Base-by-base conservation (phyloP, 495 filamentous ascomycete genomes). In the Lasiosphaeria hispida region DNA sequence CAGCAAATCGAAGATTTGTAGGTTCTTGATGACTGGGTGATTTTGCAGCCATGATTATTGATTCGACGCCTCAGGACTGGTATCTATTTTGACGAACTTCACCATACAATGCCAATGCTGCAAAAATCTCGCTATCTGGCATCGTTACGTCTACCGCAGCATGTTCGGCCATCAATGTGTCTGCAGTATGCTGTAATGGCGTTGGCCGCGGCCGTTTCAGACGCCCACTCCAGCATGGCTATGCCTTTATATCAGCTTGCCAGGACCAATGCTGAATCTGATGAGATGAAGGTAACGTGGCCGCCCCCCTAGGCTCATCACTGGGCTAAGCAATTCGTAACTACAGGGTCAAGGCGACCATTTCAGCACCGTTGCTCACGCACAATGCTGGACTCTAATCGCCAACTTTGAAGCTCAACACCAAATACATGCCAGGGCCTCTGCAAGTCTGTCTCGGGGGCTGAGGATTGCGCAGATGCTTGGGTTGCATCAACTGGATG, bases 281-380 rank as follows among this genome's bases (percentile, higher is more conserved):
- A 59, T 35, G 57, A 59, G 42, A 47, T 59, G 43, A 41, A 34
- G 44, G 57, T 66, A 39, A 14, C 11, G n/a, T 19, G 7, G 17
- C 19, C 30, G 17, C 4, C 53, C 33, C 9, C 9, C 34, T 1
- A 42, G 4, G 7, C 10, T 45, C 3, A 30, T 38, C 1, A 23
- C 15, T 5, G 10, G 3, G 19, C n/a, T 18, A 13, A 33, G 18
- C 34, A 56, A 55, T 2, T 30, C 5, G 23, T 5, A 23, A 17
- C 34, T 48, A 15, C 55, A 70, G 64, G 63, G 30, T n/a, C 41
- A 54, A 5, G 57, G 57, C 10, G 49, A 59, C n/a, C 40, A 53
- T 23, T 40, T 41, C 30, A 41, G 17, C 9, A 59, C 57, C 5
- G 10, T 59, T 9, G 57, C 40, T 35, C 57, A 59, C 18, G 57